Evolutionary conservation across 2,329 filamentous ascomycete species (phyloP).

Genomic region (Zymoseptoria crescenta): DNA sequence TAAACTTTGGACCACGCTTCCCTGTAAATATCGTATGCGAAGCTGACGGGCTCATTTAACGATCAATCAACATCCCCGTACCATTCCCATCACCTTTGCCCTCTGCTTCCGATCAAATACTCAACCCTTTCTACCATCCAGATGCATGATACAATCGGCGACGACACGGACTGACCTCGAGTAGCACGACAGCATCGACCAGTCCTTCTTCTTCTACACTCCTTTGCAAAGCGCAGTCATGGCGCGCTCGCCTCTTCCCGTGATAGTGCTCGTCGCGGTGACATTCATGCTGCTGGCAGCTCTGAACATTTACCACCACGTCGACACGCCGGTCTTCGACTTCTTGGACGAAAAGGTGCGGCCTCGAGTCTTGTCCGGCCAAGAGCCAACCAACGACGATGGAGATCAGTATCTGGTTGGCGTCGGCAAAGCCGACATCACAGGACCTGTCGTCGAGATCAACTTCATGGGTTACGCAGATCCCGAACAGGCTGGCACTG

Average conservation of each 20-base stretch:
- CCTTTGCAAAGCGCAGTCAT: conserved; percentile 15
- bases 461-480: conserved; percentile 91
- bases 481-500: conserved; percentile 70
- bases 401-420: conserved; percentile 51
- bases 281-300: conserved; percentile 12
- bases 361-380: background rate
- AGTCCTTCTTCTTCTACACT: conserved; percentile 38
- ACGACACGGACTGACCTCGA: background rate
- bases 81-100: background rate
- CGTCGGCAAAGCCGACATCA: conserved; percentile 65
- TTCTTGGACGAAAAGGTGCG: conserved; percentile 3
- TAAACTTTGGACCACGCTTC: background rate
- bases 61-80: background rate
- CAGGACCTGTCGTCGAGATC: conserved; percentile 78
- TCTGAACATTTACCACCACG: conserved; percentile 12
- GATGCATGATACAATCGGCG: background rate
- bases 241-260: conserved; percentile 12
- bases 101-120: background rate
- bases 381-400: background rate
- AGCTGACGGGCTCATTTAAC: background rate
- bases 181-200: background rate
- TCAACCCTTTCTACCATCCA: background rate
- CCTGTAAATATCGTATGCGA: background rate
- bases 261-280: conserved; percentile 12
- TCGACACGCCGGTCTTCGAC: conserved; percentile 11